Percentiles rank a stretch among this genome's conserved stretches.
Conservation (phyloP, 495 filamentous ascomycete genomes). For the Glonium stellatum region DNA sequence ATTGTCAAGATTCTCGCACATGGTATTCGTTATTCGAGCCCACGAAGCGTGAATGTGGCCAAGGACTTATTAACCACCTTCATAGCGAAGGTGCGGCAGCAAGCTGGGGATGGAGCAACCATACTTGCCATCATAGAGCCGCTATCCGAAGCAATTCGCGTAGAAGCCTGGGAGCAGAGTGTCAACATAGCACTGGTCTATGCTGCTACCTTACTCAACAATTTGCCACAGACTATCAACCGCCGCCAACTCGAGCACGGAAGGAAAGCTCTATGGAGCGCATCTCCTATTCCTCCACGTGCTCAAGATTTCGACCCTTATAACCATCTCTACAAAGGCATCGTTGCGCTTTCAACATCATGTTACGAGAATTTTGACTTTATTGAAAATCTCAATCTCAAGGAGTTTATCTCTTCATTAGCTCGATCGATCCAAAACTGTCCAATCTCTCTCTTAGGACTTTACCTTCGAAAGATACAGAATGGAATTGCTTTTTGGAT, state of each 20-base stretch:
- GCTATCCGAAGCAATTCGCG: slow-evolving; percentile 48
- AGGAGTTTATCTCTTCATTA: slow-evolving; percentile 33
- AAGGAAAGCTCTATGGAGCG: slow-evolving; percentile 53
- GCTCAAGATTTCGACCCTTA: slow-evolving; percentile 51
- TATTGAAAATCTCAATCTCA: slow-evolving; percentile 2
- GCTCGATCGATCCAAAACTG: slow-evolving; percentile 35
- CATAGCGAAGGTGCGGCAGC: slow-evolving; percentile 50
- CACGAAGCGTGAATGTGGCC: background rate
- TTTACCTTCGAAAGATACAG: slow-evolving; percentile 50
- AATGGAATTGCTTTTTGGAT: slow-evolving; percentile 55
- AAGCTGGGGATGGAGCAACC: slow-evolving; percentile 59
- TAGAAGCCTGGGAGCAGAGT: slow-evolving; percentile 12
- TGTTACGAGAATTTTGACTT: slow-evolving; percentile 35
- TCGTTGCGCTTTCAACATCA: slow-evolving; percentile 6
- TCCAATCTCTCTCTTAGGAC: slow-evolving; percentile 31
- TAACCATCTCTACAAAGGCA: slow-evolving; percentile 48
- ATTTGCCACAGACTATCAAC: slow-evolving; percentile 25
- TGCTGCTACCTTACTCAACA: slow-evolving; percentile 28
- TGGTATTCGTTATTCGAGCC: slow-evolving; percentile 6
- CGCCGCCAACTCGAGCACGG: slow-evolving; percentile 53
- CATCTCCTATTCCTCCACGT: slow-evolving; percentile 37
- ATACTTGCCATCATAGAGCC: slow-evolving; percentile 63
- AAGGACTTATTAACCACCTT: slow-evolving; percentile 49
- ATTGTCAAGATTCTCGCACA: slow-evolving; percentile 22
- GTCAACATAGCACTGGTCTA: slow-evolving; percentile 18